Evolutionary conservation across 1,284 basidiomycete species (phyloP).

Genomic region (Lignosus rhinocerotis): DNA sequence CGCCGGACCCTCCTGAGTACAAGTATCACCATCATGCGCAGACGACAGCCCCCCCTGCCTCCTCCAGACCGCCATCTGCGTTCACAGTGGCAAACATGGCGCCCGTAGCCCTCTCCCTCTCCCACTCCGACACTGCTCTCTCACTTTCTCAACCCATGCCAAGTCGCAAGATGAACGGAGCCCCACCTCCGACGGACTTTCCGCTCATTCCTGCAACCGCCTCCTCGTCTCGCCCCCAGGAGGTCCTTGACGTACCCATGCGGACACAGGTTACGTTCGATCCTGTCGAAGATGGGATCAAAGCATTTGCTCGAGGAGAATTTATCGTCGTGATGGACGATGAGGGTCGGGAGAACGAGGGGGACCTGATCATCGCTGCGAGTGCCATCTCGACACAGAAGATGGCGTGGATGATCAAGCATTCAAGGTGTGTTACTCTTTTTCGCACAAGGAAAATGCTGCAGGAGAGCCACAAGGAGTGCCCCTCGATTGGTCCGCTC

Average conservation of each 20-base stretch:
- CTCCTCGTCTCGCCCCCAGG: slow-evolving; percentile 28
- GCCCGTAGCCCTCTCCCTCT: slow-evolving; percentile 15
- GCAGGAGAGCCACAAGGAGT: too few species aligned
- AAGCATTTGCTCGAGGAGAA: slow-evolving; percentile 79
- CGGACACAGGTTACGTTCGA: slow-evolving; percentile 53
- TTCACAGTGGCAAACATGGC: slow-evolving; percentile 9
- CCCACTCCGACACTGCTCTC: slow-evolving; percentile 3
- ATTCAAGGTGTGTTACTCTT: slow-evolving; percentile 73
- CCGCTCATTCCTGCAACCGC: slow-evolving; percentile 23
- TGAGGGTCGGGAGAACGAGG: slow-evolving; percentile 91
- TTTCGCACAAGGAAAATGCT: neutral
- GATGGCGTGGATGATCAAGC: slow-evolving; percentile 99
- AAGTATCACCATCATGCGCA: neutral
- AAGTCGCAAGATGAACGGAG: slow-evolving; percentile 13
- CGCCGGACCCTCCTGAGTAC: neutral
- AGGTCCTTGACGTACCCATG: slow-evolving; percentile 25
- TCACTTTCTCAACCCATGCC: slow-evolving; percentile 13
- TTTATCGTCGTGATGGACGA: slow-evolving; percentile 97
- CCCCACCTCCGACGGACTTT: slow-evolving; percentile 12
- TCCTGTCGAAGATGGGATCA: slow-evolving; percentile 77
- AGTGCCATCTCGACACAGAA: slow-evolving; percentile 86
- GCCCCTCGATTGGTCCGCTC: too few species aligned
- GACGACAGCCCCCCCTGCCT: neutral
- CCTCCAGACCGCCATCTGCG: neutral
- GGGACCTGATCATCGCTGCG: slow-evolving; percentile 88